phyloP scores from a whole-genome alignment of 1,139 yeast genomes.

The Suhomyces kunorum region DNA sequence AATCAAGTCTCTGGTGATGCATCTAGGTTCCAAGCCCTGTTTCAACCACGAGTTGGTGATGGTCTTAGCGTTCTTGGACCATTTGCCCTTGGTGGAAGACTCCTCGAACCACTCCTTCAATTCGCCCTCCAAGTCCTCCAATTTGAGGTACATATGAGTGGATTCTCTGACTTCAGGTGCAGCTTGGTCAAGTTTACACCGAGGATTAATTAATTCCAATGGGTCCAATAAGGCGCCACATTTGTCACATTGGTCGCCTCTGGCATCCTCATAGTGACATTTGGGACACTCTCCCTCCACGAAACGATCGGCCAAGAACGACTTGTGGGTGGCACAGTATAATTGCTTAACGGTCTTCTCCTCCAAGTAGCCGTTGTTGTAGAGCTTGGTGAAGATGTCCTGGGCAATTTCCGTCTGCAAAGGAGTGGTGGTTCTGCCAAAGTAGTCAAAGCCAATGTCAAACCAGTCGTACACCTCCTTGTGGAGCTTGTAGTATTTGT shows the following conservation, averaged over 20 bases:
- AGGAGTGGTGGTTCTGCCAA: constrained; percentile 94
- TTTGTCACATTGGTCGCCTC: constrained; percentile 99
- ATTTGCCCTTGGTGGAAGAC: constrained; percentile 68
- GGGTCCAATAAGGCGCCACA: constrained; percentile 92
- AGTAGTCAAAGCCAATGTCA: constrained; percentile 88
- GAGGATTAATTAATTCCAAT: constrained; percentile 87
- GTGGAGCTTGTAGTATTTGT: constrained; percentile 84
- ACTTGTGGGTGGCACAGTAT: constrained; percentile 86
- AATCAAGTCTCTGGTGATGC: constrained; percentile 92
- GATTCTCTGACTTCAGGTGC: constrained; percentile 80
- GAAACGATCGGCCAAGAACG: constrained; percentile 92
- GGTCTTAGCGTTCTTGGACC: constrained; percentile 89
- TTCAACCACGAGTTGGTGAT: constrained; percentile 92
- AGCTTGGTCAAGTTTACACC: constrained; percentile 88
- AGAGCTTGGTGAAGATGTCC: constrained; percentile 76
- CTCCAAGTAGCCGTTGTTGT: constrained; percentile 75
- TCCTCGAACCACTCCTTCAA: constrained; percentile 71
- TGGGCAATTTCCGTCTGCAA: constrained; percentile 95
- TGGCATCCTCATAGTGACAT: constrained; percentile 92
- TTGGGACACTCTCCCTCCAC: constrained; percentile 98
- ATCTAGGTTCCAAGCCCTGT: constrained; percentile 90
- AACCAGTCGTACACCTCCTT: constrained; percentile 95
- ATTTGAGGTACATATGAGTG: constrained; percentile 79
- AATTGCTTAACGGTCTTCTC: constrained; percentile 87
- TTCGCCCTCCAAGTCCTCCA: constrained; percentile 79